Percentiles rank a stretch among this genome's conserved stretches.
Conservation (phyloP, 441 rosid species). For the Aleurites moluccanus region DNA sequence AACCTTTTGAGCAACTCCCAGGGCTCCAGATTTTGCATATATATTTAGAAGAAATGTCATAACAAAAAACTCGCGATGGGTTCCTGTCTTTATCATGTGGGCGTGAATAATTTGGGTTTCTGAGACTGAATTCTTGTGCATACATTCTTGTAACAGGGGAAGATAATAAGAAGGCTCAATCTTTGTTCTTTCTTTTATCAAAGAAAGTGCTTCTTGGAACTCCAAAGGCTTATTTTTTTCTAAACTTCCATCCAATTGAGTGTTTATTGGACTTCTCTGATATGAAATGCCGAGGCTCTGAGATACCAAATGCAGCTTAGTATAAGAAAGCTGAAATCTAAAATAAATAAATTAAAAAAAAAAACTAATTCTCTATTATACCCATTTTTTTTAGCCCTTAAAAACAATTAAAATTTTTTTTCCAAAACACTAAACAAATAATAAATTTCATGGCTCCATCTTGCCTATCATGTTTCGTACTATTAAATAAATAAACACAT, state of each 20-base stretch:
- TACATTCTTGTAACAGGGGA: constrained; percentile 51
- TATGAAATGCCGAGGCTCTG: constrained; percentile 36
- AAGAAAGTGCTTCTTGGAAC: constrained; percentile 39
- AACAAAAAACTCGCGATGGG: constrained; percentile 30
- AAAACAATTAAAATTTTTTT: neutral
- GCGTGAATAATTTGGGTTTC: constrained; percentile 41
- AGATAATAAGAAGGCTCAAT: constrained; percentile 36
- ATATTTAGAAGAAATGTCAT: constrained; percentile 47
- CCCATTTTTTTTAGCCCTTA: neutral
- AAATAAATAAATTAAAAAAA: neutral
- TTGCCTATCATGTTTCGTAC: neutral
- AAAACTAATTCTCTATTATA: no score
- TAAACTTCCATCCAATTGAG: constrained; percentile 30
- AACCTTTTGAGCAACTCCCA: constrained; percentile 37
- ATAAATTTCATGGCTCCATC: neutral
- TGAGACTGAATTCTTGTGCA: constrained; percentile 33
- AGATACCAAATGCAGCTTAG: constrained; percentile 14
- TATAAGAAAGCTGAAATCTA: constrained; percentile 18
- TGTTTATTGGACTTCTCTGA: constrained; percentile 25
- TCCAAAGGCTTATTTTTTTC: constrained; percentile 30
- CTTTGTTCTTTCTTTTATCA: constrained; percentile 26
- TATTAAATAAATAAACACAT: no score
- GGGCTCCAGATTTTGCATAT: constrained; percentile 49
- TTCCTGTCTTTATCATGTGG: constrained; percentile 47
- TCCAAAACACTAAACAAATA: neutral